These are phyloP conservation scores for Mollisiaceae sp. DNA, from an alignment of 2,329 filamentous ascomycete species.

Conservation along the genomic window DNA sequence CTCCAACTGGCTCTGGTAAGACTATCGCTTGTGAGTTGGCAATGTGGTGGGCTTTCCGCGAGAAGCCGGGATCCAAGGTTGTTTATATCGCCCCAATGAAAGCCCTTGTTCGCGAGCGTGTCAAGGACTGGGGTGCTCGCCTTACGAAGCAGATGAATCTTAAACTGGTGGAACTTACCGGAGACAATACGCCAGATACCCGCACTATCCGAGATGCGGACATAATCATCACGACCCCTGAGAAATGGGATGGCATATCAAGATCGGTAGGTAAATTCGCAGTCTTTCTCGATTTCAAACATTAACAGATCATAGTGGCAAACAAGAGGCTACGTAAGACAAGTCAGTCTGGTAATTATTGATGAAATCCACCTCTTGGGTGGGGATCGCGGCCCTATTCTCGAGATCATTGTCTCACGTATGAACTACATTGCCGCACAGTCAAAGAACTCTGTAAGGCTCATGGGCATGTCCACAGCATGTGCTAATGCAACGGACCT, in stretches of 20 bases:
- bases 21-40: constrained; percentile 94
- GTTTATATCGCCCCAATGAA: constrained; percentile 99
- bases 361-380: constrained; percentile 98
- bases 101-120: constrained; percentile 92
- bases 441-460: constrained; percentile 83
- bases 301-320: constrained; percentile 67
- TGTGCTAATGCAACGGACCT: constrained; percentile 95
- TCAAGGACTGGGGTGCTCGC: constrained; percentile 90
- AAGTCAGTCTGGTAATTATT: constrained; percentile 96
- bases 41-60: constrained; percentile 99
- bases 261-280: constrained; percentile 51
- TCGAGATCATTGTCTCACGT: constrained; percentile 91
- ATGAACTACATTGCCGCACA: constrained; percentile 99
- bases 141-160: constrained; percentile 83
- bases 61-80: constrained; percentile 92
- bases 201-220: constrained; percentile 94
- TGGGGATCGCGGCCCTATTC: constrained; percentile 92
- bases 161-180: constrained; percentile 92
- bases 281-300: not conserved
- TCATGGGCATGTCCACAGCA: constrained; percentile 98
- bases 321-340: constrained; percentile 91
- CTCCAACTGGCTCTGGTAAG: constrained; percentile 96
- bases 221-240: constrained; percentile 98
- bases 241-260: constrained; percentile 99
- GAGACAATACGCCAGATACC: constrained; percentile 97